Percentiles rank a stretch among this genome's conserved stretches.
Conservation (phyloP, 805 yeast species). For the Candida pini region DNA sequence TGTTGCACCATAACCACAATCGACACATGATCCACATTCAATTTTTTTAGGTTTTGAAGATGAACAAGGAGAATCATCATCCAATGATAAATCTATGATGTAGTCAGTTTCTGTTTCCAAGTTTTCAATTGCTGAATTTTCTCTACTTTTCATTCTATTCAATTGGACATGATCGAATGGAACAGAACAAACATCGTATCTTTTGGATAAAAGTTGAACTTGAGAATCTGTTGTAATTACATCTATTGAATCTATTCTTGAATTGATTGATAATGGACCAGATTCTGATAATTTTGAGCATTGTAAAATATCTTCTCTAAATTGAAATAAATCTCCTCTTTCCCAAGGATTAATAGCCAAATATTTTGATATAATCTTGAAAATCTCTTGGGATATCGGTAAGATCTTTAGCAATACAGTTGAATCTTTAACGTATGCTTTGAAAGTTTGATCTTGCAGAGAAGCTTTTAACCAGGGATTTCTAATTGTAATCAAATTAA, state of each 20-base stretch:
- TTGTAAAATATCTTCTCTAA: slow-evolving; percentile 33
- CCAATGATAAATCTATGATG: slow-evolving; percentile 21
- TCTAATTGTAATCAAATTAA: slow-evolving; percentile 75
- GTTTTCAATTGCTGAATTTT: slow-evolving; percentile 21
- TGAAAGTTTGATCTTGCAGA: slow-evolving; percentile 58
- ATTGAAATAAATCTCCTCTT: slow-evolving; percentile 35
- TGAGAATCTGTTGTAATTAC: slow-evolving; percentile 25
- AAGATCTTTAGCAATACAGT: slow-evolving; percentile 56
- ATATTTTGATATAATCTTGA: slow-evolving; percentile 40
- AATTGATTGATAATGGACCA: slow-evolving; percentile 31
- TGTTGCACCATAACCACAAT: slow-evolving; percentile 23
- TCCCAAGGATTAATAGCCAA: slow-evolving; percentile 44
- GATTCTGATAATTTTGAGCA: slow-evolving; percentile 24
- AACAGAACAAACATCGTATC: slow-evolving; percentile 25
- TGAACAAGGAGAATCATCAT: slow-evolving; percentile 3
- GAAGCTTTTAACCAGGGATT: slow-evolving; percentile 90
- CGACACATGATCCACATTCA: slow-evolving; percentile 25
- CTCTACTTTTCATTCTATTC: slow-evolving; percentile 25
- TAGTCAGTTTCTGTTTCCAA: slow-evolving; percentile 25
- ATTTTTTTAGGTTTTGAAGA: slow-evolving; percentile 5
- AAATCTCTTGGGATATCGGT: slow-evolving; percentile 66
- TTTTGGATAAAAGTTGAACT: slow-evolving; percentile 3
- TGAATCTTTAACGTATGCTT: slow-evolving; percentile 52
- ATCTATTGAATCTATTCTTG: slow-evolving; percentile 21
- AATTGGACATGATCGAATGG: slow-evolving; percentile 31